Evolutionary conservation across 805 yeast species (phyloP).

Genomic region (Cyberlindnera galapagoensis): DNA sequence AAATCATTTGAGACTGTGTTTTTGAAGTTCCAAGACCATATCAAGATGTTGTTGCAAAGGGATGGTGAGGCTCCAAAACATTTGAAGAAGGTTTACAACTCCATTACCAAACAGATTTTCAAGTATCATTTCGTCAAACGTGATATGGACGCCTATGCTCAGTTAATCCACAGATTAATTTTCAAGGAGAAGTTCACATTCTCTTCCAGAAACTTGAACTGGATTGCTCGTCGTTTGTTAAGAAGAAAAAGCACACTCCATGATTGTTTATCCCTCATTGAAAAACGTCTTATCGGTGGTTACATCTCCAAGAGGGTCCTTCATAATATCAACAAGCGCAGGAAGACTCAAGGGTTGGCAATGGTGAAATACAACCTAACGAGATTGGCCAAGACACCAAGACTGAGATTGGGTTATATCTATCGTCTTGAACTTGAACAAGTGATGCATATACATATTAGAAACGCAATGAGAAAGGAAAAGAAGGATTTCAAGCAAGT

Average conservation of each 20-base stretch:
- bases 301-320: slow-evolving; percentile 18
- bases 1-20: slow-evolving; percentile 26
- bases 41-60: slow-evolving; percentile 10
- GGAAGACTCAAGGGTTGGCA: slow-evolving; percentile 12
- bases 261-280: slow-evolving; percentile 24
- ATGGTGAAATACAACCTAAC: slow-evolving; percentile 18
- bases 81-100: slow-evolving; percentile 20
- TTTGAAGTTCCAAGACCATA: slow-evolving; percentile 15
- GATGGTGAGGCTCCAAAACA: slow-evolving; percentile 17
- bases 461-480: slow-evolving; percentile 3
- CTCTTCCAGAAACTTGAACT: slow-evolving; percentile 28
- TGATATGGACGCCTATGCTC: slow-evolving; percentile 6
- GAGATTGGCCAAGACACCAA: slow-evolving; percentile 22
- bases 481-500: slow-evolving; percentile 9
- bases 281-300: slow-evolving; percentile 32
- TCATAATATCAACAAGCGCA: slow-evolving; percentile 6
- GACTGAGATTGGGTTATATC: slow-evolving; percentile 24
- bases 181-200: slow-evolving; percentile 23
- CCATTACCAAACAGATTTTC: slow-evolving; percentile 12
- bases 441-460: slow-evolving; percentile 21
- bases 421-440: slow-evolving; percentile 17
- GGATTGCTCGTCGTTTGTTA: slow-evolving; percentile 24
- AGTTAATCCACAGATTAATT: slow-evolving; percentile 17
- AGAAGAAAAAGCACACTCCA: slow-evolving; percentile 24
- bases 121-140: slow-evolving; percentile 4